A percentile compares a stretch with the other conserved stretches of the same genome.
Conservation (phyloP, 208 protist species). For the Acanthamoeba healyi region DNA sequence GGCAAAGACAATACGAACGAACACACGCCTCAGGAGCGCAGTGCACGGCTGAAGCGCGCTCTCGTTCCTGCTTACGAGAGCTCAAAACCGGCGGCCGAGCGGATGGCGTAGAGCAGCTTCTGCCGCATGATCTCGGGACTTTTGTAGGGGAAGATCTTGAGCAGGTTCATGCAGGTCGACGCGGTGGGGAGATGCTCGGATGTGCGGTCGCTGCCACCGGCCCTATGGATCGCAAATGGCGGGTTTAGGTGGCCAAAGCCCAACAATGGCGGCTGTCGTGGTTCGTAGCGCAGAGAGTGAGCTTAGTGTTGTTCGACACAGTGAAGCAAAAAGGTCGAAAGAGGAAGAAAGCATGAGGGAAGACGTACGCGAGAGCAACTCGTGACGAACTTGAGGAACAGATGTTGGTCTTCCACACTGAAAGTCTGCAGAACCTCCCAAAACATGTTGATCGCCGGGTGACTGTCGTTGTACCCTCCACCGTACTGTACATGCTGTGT, state of each 20-base stretch:
- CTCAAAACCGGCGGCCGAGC: neutral
- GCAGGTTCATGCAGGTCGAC: conserved; percentile 55
- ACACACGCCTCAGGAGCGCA: no score
- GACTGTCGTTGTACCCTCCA: conserved; percentile 86
- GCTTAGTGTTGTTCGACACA: no score
- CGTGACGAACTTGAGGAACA: conserved; percentile 28
- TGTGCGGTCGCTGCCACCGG: neutral
- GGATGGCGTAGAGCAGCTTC: conserved; percentile 52
- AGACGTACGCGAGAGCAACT: neutral
- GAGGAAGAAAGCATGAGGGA: neutral
- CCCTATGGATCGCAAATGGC: conserved; percentile 26
- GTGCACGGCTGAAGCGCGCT: no score
- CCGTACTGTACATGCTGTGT: conserved; percentile 92
- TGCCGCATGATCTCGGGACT: neutral
- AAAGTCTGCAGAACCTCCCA: conserved; percentile 93
- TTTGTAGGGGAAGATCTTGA: conserved; percentile 34
- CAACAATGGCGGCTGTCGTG: conserved; percentile 6
- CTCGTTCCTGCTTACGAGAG: neutral
- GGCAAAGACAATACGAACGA: no score
- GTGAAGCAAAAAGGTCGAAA: neutral
- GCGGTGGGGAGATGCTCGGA: conserved; percentile 3
- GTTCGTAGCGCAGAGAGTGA: neutral
- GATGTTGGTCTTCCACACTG: neutral
- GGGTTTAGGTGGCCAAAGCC: conserved; percentile 26
- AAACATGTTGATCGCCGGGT: conserved; percentile 90